Percentiles rank a stretch among this genome's conserved stretches.
These are phyloP conservation scores for Leishmania mexicana DNA, from an alignment of 208 protist species.

Conservation along the genomic window DNA sequence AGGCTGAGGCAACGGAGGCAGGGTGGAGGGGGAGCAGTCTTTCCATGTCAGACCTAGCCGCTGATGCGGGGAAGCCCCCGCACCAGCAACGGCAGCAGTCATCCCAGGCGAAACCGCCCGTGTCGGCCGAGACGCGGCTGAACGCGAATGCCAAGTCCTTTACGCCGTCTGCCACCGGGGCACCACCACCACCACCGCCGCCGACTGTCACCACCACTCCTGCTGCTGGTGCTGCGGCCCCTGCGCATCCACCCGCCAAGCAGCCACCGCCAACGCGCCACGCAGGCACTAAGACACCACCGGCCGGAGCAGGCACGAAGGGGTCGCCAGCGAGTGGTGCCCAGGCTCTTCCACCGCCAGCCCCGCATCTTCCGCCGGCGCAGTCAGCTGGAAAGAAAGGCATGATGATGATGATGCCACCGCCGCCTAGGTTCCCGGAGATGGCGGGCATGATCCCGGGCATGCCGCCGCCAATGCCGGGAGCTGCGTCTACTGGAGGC, in stretches of 20 bases:
- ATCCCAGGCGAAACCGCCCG: not conserved
- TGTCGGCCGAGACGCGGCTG: conserved; percentile 36
- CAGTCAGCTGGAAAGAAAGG: not conserved
- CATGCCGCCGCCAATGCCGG: conserved; percentile 11
- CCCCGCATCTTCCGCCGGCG: not conserved
- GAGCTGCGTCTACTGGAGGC: not conserved
- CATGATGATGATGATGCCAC: conserved; percentile 11
- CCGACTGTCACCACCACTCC: not conserved
- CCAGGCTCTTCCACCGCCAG: not conserved
- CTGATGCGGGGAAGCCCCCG: not conserved
- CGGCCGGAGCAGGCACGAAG: not conserved
- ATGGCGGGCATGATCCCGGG: conserved; percentile 25
- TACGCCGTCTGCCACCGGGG: conserved; percentile 24
- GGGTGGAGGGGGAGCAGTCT: not conserved
- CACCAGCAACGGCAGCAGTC: conserved; percentile 10
- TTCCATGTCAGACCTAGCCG: not conserved
- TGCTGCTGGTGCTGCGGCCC: not conserved
- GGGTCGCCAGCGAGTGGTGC: not conserved
- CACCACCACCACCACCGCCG: not conserved
- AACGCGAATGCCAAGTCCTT: conserved; percentile 74
- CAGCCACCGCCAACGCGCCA: not conserved
- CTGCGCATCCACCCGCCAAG: not conserved
- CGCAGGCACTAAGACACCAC: not conserved
- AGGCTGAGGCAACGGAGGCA: no score
- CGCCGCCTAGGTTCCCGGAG: conserved; percentile 18